Conservation (phyloP, 352 stramenopile species). For the Pythium utonaiense region DNA sequence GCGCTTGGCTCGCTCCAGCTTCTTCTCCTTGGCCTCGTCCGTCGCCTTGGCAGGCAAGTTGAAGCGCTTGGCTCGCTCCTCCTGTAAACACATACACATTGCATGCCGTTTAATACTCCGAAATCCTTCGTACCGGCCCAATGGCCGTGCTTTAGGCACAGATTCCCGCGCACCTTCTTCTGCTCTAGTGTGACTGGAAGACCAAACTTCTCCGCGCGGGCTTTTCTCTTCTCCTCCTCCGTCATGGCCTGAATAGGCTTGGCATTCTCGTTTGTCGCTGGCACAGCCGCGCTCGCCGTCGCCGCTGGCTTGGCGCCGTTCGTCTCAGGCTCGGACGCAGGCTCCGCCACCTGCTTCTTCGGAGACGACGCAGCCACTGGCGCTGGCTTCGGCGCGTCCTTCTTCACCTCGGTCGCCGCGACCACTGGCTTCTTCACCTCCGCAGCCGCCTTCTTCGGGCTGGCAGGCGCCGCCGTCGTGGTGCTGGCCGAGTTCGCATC, state of each 20-base stretch:
- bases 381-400: slow-evolving; percentile 8
- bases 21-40: slow-evolving; percentile 59
- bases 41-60: slow-evolving; percentile 36
- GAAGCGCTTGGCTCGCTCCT: slow-evolving; percentile 77
- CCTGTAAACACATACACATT: slow-evolving; percentile 29
- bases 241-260: slow-evolving; percentile 33
- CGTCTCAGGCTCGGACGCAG: neutral
- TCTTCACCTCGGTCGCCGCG: slow-evolving; percentile 8
- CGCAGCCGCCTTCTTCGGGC: slow-evolving; percentile 16
- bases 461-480: neutral
- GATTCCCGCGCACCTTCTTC: slow-evolving; percentile 51
- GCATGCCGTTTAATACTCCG: neutral
- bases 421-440: slow-evolving; percentile 17
- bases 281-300: neutral
- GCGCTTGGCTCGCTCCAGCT: slow-evolving; percentile 69
- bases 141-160: too few relatives aligned
- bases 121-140: too few relatives aligned
- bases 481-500: neutral
- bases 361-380: slow-evolving; percentile 2
- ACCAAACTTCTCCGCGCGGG: slow-evolving; percentile 76
- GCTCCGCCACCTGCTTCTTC: slow-evolving; percentile 6
- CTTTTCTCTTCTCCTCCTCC: slow-evolving; percentile 77
- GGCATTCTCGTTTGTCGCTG: slow-evolving; percentile 10
- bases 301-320: slow-evolving; percentile 1
- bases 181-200: slow-evolving; percentile 66